These are phyloP conservation scores for Beta vulgaris DNA, from an alignment of 148 eudicot genomes.

Conservation along the genomic window DNA sequence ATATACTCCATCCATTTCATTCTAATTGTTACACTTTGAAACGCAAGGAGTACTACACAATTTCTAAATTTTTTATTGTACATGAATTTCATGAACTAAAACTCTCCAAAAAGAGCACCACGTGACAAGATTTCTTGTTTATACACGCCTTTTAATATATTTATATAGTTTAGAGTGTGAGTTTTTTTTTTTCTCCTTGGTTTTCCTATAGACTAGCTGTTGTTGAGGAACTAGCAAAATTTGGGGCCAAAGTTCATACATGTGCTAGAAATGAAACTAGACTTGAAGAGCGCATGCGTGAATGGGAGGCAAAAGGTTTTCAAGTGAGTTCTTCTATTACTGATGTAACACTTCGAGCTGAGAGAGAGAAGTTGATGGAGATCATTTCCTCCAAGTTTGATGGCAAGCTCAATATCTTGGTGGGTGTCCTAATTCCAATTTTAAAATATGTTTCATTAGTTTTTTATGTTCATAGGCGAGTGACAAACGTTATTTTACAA, in stretches of 20 bases:
- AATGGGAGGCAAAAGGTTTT: constrained; percentile 34
- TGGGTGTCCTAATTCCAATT: not conserved
- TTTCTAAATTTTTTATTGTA: too few relatives aligned
- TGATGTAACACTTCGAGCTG: constrained; percentile 27
- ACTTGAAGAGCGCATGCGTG: constrained; percentile 22
- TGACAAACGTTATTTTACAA: too few relatives aligned
- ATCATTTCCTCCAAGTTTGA: constrained; percentile 28
- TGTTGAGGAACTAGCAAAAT: constrained; percentile 40
- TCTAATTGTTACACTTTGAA: too few relatives aligned
- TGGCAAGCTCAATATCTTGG: constrained; percentile 45
- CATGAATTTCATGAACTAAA: too few relatives aligned
- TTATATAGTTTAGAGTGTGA: not conserved
- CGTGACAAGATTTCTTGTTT: too few relatives aligned
- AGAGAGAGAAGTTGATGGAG: constrained; percentile 35
- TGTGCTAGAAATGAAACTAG: constrained; percentile 37
- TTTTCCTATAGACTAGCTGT: constrained; percentile 25
- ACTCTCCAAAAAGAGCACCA: too few relatives aligned
- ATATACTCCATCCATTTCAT: too few relatives aligned
- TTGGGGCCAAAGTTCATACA: constrained; percentile 36
- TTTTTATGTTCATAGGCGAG: too few relatives aligned
- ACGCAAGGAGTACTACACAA: too few relatives aligned
- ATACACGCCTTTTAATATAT: too few relatives aligned
- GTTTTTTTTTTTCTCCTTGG: not conserved
- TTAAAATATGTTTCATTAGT: too few relatives aligned
- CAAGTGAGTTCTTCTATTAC: constrained; percentile 34